Base-by-base conservation (phyloP, 805 yeast genomes). In the Torulaspora gathmanii region DNA sequence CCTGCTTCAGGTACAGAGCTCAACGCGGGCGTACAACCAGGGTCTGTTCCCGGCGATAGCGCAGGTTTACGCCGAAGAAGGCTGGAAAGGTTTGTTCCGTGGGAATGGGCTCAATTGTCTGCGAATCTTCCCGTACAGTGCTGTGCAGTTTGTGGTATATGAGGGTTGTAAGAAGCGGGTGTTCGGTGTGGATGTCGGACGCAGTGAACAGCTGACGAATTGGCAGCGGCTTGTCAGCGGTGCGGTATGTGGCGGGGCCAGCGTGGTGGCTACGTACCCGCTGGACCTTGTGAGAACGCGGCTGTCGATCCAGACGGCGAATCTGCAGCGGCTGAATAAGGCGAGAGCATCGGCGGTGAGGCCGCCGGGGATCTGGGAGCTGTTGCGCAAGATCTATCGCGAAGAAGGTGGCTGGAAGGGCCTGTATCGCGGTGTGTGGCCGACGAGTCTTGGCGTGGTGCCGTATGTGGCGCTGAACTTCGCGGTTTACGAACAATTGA, bases 381-480 rank as follows among this genome's bases (percentile, higher is more conserved):
- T 88, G 2, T 61, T 86, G 45, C 56, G 51, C 28, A 68, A 72
- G 13, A 87, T 89, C 16, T 86, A 85, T 65, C 57, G 55, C 12
- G 75, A 73, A 12, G 99, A 91, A 67, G 98, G 98, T 29, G 96
- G 96, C 0, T 19, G 87, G 7, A 49, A 60, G 2, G 95, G 89
- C 0, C 70, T 91, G 12, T 91, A 86, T 61, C 73, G 90, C 41
- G 99, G 99, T 2, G 71, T 90, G 10, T 70, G 82, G 50, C 96
- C 98, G n/a, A 91, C 98, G 0, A 79, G 90, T 1, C 67, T 86
- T 46, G 97, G 98, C 1, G 96, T 93, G 16, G 97, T 96, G 1
- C 97, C 98, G 1, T 93, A 90, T 60, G 96, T 88, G 26, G 96
- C 96, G 3, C 76, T 91, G 42, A 91, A 90, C 66, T 91, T 91